Base-by-base conservation (phyloP, 495 filamentous ascomycete species). In the Bacidia rubella region DNA sequence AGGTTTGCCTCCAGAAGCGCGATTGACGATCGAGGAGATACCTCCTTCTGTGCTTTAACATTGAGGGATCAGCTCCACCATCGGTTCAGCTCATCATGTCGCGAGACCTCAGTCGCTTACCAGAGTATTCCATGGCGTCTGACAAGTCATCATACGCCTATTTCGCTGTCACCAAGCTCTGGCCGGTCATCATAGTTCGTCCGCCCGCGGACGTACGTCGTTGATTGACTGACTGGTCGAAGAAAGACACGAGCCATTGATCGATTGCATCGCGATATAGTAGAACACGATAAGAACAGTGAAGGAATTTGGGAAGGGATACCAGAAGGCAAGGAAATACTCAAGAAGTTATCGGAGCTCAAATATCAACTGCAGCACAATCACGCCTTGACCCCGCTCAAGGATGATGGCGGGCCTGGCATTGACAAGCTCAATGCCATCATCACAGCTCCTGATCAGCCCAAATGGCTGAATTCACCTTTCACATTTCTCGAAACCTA, bases 321-420 rank as follows among this genome's bases (percentile, higher is more conserved):
- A n/a, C n/a, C 75, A 22, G 92, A 98, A 60, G 92, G 93, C 54
- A 95, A 95, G 69, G 70, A 65, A 55, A 92, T 98, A 54, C 75
- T 94, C 35, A 80, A 81, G 64, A 77, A 83, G 49, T 71, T 98
- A 1, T 83, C 85, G 12, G 79, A 75, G 60, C 73, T 98, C 56
- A 98, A 98, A 69, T 95, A 97, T 68, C 90, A 98, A 70, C 66
- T 96, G 41, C 92, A 95, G 63, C 92, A 98, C 65, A 78, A 96
- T 63, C 76, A 17, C 12, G 9, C 41, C 41, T 9, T 44, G 20
- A n/a, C 41, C 15, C 87, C 88, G 9, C 70, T 98, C 2, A 70
- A 68, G 20, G 88, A 97, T 58, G 92, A 97, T 20, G 41, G 41
- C 7, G 20, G 41, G 12, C 20, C 41, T 5, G 41, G 19, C 17